phyloP scores from a whole-genome alignment of 2,329 filamentous ascomycete genomes.

The Verticillium albo-atrum region DNA sequence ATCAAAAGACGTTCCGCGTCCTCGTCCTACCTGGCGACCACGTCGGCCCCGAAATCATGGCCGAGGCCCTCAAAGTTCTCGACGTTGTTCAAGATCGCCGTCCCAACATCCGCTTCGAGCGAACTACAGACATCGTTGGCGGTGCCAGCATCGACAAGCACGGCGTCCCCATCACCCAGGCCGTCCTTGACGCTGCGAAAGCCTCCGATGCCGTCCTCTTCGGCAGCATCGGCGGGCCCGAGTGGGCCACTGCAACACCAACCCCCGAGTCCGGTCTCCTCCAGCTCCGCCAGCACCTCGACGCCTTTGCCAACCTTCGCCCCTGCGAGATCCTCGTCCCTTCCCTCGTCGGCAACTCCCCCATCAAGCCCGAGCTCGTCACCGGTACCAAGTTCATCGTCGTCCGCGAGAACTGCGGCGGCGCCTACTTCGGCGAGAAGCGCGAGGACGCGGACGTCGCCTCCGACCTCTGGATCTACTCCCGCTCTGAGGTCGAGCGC shows the following conservation, averaged over 20 bases:
- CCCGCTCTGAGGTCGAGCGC: constrained; percentile 38
- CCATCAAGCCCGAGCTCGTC: constrained; percentile 40
- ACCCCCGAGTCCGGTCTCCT: constrained; percentile 41
- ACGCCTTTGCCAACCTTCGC: constrained; percentile 46
- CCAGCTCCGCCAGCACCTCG: constrained; percentile 31
- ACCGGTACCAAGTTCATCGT: constrained; percentile 42
- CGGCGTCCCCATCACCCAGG: constrained; percentile 36
- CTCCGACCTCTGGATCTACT: constrained; percentile 44
- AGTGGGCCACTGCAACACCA: constrained; percentile 34
- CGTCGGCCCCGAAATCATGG: constrained; percentile 52
- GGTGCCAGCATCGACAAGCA: constrained; percentile 47
- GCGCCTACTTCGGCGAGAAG: constrained; percentile 45
- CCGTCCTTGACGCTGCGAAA: constrained; percentile 33
- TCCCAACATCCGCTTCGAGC: constrained; percentile 22
- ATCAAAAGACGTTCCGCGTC: constrained; percentile 16
- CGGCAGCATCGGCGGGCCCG: constrained; percentile 42
- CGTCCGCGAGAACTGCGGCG: constrained; percentile 45
- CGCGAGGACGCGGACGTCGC: constrained; percentile 35
- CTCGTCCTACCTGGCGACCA: constrained; percentile 42
- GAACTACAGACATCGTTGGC: constrained; percentile 60
- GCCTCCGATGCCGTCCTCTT: constrained; percentile 44
- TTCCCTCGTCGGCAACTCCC: constrained; percentile 32
- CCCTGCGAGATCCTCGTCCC: constrained; percentile 42
- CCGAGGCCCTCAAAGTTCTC: constrained; percentile 42
- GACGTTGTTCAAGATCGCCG: constrained; percentile 30